A percentile compares a stretch with the other conserved stretches of the same genome.
Evolutionary conservation across 2,329 filamentous ascomycete species (phyloP).

Genomic region (Colletotrichum tamarilloi): DNA sequence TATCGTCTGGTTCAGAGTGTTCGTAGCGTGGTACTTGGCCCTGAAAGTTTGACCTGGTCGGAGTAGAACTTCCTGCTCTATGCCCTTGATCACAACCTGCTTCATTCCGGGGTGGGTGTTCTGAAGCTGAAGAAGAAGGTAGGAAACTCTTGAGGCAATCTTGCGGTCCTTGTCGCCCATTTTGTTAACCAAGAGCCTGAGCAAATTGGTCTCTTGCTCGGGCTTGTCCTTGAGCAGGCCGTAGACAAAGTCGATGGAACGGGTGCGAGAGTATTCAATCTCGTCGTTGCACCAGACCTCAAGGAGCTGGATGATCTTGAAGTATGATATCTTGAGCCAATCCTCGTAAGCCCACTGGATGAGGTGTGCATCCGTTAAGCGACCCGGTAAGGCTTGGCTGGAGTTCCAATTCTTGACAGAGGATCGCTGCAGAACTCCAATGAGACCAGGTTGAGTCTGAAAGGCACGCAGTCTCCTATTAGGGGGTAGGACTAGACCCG

Average conservation of each 20-base stretch:
- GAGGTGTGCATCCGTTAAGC: slow-evolving; percentile 80
- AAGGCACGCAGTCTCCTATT: slow-evolving; percentile 87
- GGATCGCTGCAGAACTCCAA: slow-evolving; percentile 75
- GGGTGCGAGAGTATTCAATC: slow-evolving; percentile 90
- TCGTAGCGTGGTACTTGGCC: slow-evolving; percentile 95
- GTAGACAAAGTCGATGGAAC: slow-evolving; percentile 90
- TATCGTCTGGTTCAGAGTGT: slow-evolving; percentile 97
- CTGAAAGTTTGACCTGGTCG: slow-evolving; percentile 87
- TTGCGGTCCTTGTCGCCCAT: slow-evolving; percentile 95
- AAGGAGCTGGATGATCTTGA: slow-evolving; percentile 90
- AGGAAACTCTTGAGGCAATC: slow-evolving; percentile 92
- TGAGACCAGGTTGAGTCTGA: slow-evolving; percentile 79
- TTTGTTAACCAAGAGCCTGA: slow-evolving; percentile 94
- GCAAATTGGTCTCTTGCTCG: slow-evolving; percentile 94
- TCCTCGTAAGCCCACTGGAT: slow-evolving; percentile 94
- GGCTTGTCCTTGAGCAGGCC: slow-evolving; percentile 94
- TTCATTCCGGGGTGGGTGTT: slow-evolving; percentile 95
- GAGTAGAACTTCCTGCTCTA: slow-evolving; percentile 90
- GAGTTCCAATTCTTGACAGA: slow-evolving; percentile 70
- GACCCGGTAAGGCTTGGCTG: slow-evolving; percentile 78
- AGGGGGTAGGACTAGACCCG: slow-evolving; percentile 84
- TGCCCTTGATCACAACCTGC: slow-evolving; percentile 81
- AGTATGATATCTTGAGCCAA: slow-evolving; percentile 94
- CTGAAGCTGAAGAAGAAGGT: slow-evolving; percentile 91
- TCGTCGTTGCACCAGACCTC: slow-evolving; percentile 96